Evolutionary conservation across 2,329 filamentous ascomycete genomes (phyloP).

Genomic region (Colletotrichum neosansevieriae): DNA sequence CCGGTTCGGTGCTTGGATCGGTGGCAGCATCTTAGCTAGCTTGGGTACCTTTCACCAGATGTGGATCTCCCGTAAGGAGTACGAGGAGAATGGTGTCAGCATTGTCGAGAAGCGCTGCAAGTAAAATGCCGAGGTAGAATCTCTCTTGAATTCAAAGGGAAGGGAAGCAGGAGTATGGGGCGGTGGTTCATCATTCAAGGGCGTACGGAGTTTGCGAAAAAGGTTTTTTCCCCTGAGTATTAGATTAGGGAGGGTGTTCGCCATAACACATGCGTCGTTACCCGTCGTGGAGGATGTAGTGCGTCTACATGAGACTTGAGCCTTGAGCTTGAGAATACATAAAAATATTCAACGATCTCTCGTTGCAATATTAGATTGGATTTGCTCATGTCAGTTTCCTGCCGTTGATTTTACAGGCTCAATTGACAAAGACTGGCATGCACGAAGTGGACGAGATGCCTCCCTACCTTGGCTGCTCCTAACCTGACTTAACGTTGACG

Average conservation of each 20-base stretch:
- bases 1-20: constrained; percentile 94
- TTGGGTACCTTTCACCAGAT: constrained; percentile 99
- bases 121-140: constrained; percentile 54
- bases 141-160: constrained; percentile 8
- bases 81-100: constrained; percentile 90
- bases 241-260: constrained; percentile 23
- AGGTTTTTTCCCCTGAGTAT: constrained; percentile 20
- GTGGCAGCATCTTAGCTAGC: constrained; percentile 94
- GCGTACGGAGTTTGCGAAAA: constrained; percentile 39
- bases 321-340: constrained; percentile 24
- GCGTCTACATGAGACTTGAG: background rate
- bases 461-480: no score
- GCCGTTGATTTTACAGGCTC: no score
- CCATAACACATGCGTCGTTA: constrained; percentile 19
- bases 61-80: constrained; percentile 98
- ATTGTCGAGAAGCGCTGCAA: constrained; percentile 98
- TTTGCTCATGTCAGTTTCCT: background rate
- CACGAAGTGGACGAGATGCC: no score
- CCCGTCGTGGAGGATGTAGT: constrained; percentile 19
- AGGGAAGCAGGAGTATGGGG: constrained; percentile 36
- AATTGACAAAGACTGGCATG: no score
- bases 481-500: no score
- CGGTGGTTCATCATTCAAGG: constrained; percentile 24
- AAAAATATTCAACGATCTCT: constrained; percentile 15
- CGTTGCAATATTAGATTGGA: no score